phyloP scores from a whole-genome alignment of 2,329 filamentous ascomycete genomes.

The Tolypocladium inflatum region DNA sequence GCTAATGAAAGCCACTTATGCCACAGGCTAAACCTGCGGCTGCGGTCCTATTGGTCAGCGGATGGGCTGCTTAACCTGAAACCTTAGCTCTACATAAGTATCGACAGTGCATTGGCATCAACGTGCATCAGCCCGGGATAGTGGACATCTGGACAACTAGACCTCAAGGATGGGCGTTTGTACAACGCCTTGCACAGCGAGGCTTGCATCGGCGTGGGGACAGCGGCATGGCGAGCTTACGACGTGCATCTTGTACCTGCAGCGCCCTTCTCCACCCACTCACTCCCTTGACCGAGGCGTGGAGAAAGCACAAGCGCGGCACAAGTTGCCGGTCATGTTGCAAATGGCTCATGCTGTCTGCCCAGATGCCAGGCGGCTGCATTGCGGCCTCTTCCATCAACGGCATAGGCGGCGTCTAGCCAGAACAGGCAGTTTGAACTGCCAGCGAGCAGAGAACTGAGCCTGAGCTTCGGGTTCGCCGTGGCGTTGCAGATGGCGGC shows the following conservation, averaged over 20 bases:
- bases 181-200: neutral
- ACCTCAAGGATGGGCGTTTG: neutral
- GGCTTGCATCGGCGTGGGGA: neutral
- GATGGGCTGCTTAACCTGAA: slow-evolving; percentile 18
- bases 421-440: neutral
- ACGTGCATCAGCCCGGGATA: neutral
- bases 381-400: neutral
- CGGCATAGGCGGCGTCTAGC: neutral
- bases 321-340: slow-evolving; percentile 9
- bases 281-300: neutral
- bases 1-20: slow-evolving; percentile 6
- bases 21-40: slow-evolving; percentile 11
- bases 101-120: slow-evolving; percentile 4
- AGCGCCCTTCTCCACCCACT: neutral
- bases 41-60: slow-evolving; percentile 18
- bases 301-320: slow-evolving; percentile 11
- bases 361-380: neutral
- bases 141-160: neutral
- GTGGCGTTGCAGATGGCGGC: neutral
- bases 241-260: neutral
- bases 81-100: slow-evolving; percentile 24
- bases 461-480: neutral
- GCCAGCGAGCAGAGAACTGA: neutral
- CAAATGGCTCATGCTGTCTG: neutral
- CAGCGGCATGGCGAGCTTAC: neutral